These are phyloP conservation scores for Fonsecaea nubica DNA, from an alignment of 2,329 filamentous ascomycete species.

Conservation along the genomic window DNA sequence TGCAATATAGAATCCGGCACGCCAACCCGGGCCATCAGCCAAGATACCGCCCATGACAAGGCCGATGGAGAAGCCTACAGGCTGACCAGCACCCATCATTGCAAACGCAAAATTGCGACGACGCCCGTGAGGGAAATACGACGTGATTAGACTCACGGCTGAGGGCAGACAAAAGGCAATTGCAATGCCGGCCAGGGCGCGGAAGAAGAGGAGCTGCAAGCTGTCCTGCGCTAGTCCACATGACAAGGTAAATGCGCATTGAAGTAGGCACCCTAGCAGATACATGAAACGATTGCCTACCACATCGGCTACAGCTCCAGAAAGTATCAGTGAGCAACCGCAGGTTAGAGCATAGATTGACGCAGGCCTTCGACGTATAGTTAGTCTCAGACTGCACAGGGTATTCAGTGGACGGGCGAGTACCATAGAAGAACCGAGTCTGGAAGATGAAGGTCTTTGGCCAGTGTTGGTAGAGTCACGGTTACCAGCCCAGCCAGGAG, in stretches of 20 bases:
- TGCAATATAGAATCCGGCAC: constrained; percentile 58
- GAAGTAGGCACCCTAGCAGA: constrained; percentile 54
- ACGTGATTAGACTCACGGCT: constrained; percentile 58
- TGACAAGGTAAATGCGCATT: constrained; percentile 53
- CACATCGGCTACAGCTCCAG: constrained; percentile 60
- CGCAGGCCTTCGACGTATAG: constrained; percentile 40
- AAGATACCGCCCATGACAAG: constrained; percentile 59
- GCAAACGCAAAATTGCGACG: constrained; percentile 61
- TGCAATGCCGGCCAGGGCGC: constrained; percentile 55
- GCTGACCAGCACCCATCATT: constrained; percentile 58
- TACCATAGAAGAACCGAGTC: constrained; percentile 41
- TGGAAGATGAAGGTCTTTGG: constrained; percentile 37
- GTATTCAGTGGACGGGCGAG: background rate
- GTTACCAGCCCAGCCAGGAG: constrained; percentile 40
- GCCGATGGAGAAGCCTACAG: constrained; percentile 60
- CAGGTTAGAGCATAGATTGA: constrained; percentile 52
- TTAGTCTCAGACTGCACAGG: background rate
- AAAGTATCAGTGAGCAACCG: constrained; percentile 58
- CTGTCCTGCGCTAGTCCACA: constrained; percentile 52
- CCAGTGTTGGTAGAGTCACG: constrained; percentile 39
- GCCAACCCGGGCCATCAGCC: constrained; percentile 57
- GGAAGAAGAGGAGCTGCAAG: constrained; percentile 56
- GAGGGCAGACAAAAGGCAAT: constrained; percentile 58
- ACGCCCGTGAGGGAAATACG: constrained; percentile 54
- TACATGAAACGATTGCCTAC: constrained; percentile 57